phyloP scores from a whole-genome alignment of 2,329 filamentous ascomycete species.

The Trichoderma atroviride region DNA sequence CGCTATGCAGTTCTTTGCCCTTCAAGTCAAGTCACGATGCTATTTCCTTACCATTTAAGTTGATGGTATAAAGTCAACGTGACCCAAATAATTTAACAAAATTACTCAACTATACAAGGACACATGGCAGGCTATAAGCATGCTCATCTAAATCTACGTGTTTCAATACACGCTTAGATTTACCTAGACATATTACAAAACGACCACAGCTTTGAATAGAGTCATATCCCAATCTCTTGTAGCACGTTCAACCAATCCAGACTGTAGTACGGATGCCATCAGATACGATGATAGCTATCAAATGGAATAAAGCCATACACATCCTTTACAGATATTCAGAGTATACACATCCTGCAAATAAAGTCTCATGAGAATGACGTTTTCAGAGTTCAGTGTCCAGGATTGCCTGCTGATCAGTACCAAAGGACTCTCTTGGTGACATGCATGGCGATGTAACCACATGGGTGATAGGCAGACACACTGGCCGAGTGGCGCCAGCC shows the following conservation, averaged over 20 bases:
- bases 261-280: not conserved
- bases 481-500: constrained; percentile 17
- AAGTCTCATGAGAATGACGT: not conserved
- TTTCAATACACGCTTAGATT: not conserved
- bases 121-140: not conserved
- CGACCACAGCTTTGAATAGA: not conserved
- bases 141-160: not conserved
- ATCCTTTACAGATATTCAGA: not conserved
- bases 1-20: not conserved
- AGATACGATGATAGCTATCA: not conserved
- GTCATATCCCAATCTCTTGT: not conserved
- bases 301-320: not conserved
- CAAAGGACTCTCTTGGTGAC: not conserved
- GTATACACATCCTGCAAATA: not conserved
- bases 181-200: not conserved
- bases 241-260: not conserved
- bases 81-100: not conserved
- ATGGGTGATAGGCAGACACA: not conserved
- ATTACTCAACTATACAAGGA: not conserved
- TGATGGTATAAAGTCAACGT: not conserved
- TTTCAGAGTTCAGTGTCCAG: not conserved
- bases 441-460: not conserved
- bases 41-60: not conserved
- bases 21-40: not conserved
- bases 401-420: not conserved